Base-by-base conservation (phyloP, 768 basidiomycete species). In the Mycena galopus region DNA sequence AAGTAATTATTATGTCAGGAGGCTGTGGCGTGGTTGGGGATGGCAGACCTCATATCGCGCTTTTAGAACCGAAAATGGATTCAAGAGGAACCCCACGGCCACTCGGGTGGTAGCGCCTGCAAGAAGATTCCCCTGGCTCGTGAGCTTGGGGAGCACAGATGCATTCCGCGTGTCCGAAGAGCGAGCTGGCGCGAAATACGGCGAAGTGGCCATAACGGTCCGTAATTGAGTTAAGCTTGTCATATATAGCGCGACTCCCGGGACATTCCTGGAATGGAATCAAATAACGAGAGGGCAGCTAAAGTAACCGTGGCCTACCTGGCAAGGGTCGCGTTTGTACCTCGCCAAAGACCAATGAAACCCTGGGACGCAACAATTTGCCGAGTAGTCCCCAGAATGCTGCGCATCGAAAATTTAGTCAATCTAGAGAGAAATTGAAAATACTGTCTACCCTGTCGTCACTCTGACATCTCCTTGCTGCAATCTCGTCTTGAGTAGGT, bases 171-270 rank as follows among this genome's bases (percentile, higher is more conserved):
- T 51, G 77, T 80, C 68, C 51, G 67, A 32, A 74, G 79, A 37
- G 80, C 76, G 65, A 37, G 76, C 70, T 58, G 78, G 67, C 1
- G 92, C 82, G 79, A 97, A 97, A 81, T 92, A 89, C 0, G 92
- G 88, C 2, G 92, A 91, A 25, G 81, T 88, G 0, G 96, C 91
- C 87, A 98, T 90, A 44, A 90, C 73, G 8, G 89, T 86, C n/a
- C 97, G 92, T 47, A 97, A 85, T 73, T 95, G 91, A 21, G 93
- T 96, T 58, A 98, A 85, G 51, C 91, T 86, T 4, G 96, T 95
- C 86, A 98, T 94, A 84, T 98, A 98, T 59, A 96, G 81, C 4
- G 96, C 96, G 23, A 98, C 94, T 5, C 97, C 97, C 1, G 97
- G 97, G 5, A 98, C 91, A 78, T 97, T 98, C 67, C 96, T 96